These are phyloP conservation scores for Globisporangium sylvaticum DNA, from an alignment of 352 stramenopile genomes.

Conservation along the genomic window DNA sequence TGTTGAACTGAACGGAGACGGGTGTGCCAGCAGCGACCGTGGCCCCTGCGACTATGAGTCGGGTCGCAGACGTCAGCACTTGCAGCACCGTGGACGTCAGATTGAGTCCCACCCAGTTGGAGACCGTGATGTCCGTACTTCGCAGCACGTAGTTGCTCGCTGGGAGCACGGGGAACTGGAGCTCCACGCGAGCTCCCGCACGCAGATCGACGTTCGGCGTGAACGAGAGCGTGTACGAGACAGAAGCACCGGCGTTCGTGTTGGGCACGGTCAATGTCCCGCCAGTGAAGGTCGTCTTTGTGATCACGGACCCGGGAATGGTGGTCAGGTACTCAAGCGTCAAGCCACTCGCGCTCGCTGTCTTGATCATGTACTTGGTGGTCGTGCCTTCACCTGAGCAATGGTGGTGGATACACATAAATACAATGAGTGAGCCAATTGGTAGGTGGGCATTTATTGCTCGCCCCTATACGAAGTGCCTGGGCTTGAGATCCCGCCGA, in stretches of 20 bases:
- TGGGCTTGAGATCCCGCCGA: conserved; percentile 59
- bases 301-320: conserved; percentile 30
- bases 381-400: conserved; percentile 38
- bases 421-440: neutral
- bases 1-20: conserved; percentile 35
- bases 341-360: conserved; percentile 19
- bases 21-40: conserved; percentile 20
- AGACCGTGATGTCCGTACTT: conserved; percentile 22
- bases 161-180: conserved; percentile 40
- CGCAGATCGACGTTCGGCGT: conserved; percentile 39
- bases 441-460: neutral
- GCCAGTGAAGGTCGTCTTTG: conserved; percentile 17
- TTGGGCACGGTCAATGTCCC: conserved; percentile 28
- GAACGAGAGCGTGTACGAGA: conserved; percentile 35
- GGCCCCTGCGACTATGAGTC: conserved; percentile 32
- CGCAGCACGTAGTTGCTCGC: conserved; percentile 38
- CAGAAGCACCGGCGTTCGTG: conserved; percentile 25
- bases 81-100: conserved; percentile 27
- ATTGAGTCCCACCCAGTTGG: conserved; percentile 20
- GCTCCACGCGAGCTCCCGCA: conserved; percentile 32
- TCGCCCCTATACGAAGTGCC: conserved; percentile 15
- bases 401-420: neutral
- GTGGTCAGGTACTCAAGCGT: conserved; percentile 33
- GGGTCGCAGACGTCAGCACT: conserved; percentile 28
- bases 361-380: conserved; percentile 36